A percentile compares a stretch with the other conserved stretches of the same genome.
These are phyloP conservation scores for Dysphania ambrosioides DNA, from an alignment of 148 eudicot species.

Conservation along the genomic window DNA sequence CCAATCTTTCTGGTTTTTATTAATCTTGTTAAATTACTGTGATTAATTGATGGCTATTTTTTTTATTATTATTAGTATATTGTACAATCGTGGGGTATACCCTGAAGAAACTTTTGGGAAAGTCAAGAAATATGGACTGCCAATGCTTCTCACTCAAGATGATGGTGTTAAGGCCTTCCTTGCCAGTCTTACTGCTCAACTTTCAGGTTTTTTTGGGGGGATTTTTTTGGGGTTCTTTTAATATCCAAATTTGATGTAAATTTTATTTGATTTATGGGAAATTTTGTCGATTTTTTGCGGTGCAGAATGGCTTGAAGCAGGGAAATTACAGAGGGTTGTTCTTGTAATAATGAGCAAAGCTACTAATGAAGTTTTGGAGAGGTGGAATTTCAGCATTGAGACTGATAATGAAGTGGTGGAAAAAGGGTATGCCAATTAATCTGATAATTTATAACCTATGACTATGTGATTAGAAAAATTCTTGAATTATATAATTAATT, in stretches of 20 bases:
- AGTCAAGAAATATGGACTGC: constrained; percentile 94
- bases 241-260: too few relatives aligned
- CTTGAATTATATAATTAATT: background rate
- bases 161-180: constrained; percentile 89
- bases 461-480: too few relatives aligned
- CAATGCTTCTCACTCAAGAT: constrained; percentile 85
- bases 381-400: constrained; percentile 98
- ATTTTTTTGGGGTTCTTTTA: background rate
- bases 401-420: constrained; percentile 83
- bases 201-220: constrained; percentile 39
- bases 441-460: too few relatives aligned
- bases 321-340: constrained; percentile 88
- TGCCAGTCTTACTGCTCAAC: constrained; percentile 74
- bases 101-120: constrained; percentile 87
- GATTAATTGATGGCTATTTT: background rate
- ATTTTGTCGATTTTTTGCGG: too few relatives aligned
- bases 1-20: background rate
- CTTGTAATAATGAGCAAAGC: constrained; percentile 92
- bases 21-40: too few relatives aligned
- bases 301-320: constrained; percentile 92
- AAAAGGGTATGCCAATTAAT: too few relatives aligned
- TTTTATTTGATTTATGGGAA: background rate
- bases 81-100: constrained; percentile 88
- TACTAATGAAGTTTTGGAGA: constrained; percentile 74
- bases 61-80: constrained; percentile 45